These are phyloP conservation scores for Apiospora pterosperma DNA, from an alignment of 2,329 filamentous ascomycete species.

Conservation along the genomic window DNA sequence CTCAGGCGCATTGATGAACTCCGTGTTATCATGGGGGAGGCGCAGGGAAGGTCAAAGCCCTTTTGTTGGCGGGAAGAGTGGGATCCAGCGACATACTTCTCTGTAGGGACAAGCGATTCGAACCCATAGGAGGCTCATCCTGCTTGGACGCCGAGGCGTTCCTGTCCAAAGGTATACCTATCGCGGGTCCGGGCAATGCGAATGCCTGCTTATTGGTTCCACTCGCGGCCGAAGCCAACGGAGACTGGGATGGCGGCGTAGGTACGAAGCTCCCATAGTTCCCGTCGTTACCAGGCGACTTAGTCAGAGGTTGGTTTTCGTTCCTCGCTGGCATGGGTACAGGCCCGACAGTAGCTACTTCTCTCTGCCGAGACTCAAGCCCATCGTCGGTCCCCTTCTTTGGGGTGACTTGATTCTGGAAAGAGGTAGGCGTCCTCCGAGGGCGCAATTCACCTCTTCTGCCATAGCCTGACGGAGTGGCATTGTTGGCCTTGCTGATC, in stretches of 20 bases:
- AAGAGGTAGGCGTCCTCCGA: background rate
- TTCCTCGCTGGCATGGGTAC: conserved; percentile 18
- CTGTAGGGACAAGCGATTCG: conserved; percentile 25
- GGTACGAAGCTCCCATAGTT: conserved; percentile 53
- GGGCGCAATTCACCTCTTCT: conserved; percentile 29
- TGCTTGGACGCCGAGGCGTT: too few relatives aligned
- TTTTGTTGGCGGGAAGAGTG: background rate
- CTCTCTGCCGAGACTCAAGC: background rate
- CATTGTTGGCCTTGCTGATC: conserved; percentile 57
- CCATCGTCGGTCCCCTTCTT: background rate
- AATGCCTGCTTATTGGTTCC: conserved; percentile 36
- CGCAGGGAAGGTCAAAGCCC: background rate
- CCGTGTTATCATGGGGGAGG: background rate
- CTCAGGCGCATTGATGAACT: conserved; percentile 27
- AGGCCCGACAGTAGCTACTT: conserved; percentile 12
- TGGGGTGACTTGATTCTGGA: background rate
- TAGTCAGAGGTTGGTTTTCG: conserved; percentile 40
- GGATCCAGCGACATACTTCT: conserved; percentile 33
- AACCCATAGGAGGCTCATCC: conserved; percentile 8
- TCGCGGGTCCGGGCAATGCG: conserved; percentile 52
- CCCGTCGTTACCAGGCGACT: conserved; percentile 31
- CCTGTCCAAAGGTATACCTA: conserved; percentile 30
- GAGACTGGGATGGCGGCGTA: conserved; percentile 32
- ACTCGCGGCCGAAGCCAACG: conserved; percentile 15
- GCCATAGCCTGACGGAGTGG: conserved; percentile 40